Evolutionary conservation across 1,284 basidiomycete genomes (phyloP).

Genomic region (Leccinum variabile): DNA sequence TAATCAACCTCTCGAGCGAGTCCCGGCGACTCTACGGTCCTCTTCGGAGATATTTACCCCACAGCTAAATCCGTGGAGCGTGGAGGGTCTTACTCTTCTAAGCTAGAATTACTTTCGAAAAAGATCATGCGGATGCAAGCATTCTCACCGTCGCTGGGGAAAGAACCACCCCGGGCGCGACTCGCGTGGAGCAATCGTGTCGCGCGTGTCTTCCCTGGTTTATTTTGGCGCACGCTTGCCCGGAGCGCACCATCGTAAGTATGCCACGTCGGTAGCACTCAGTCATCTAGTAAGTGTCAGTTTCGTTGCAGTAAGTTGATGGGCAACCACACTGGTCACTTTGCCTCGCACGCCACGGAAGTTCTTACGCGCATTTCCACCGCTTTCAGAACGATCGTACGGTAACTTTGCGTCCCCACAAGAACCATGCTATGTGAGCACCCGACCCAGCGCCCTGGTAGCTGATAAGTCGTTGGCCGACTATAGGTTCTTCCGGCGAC

Average conservation of each 20-base stretch:
- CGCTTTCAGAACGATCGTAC: not conserved
- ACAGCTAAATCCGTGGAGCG: not conserved
- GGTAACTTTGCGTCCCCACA: not conserved
- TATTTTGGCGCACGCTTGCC: not conserved
- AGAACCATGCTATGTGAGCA: not conserved
- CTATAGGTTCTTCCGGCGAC: not conserved
- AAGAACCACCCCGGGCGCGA: too few species aligned
- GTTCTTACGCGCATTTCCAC: not conserved
- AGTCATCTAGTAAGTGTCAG: not conserved
- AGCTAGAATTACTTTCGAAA: not conserved
- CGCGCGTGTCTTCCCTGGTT: not conserved
- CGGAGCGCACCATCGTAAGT: not conserved
- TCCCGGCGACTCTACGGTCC: not conserved
- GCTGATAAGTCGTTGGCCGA: not conserved
- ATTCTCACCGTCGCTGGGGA: not conserved
- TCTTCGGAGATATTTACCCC: not conserved
- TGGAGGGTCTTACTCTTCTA: not conserved
- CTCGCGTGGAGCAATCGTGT: not conserved
- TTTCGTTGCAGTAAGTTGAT: not conserved
- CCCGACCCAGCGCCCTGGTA: not conserved
- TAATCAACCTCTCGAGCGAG: not conserved
- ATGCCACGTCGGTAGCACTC: not conserved
- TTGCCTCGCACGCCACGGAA: not conserved
- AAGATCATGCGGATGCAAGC: not conserved
- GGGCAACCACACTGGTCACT: not conserved